Evolutionary conservation across 1,284 basidiomycete genomes (phyloP), one percentile per base, ranked within the genome.

Genomic region (Trametes polyzona): DNA sequence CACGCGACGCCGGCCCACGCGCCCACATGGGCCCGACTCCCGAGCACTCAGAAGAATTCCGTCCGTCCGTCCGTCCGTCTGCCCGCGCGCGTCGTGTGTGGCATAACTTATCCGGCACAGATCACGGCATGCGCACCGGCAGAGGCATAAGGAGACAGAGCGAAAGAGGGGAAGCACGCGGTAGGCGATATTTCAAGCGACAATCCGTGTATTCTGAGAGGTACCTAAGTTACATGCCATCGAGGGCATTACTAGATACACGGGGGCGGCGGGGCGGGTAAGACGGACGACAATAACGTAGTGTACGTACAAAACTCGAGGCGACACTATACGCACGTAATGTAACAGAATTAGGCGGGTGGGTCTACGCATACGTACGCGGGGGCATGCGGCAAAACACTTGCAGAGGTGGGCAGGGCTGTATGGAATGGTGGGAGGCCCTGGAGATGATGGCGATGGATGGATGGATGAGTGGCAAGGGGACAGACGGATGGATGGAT

Each of bases 271-370:
- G n/a, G n/a, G n/a, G n/a, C n/a, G n/a, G n/a, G n/a, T n/a, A n/a
- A n/a, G n/a, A n/a, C n/a, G 26, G 37, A 39, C 17, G 37, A 26
- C 32, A 48, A 60, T 60, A 60, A 63, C 56, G 62, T 57, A 59
- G 61, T 42, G 58, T 52, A 49, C 56, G 42, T 48, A 57, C 52
- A 55, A 36, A 50, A 23, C 48, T 19, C 29, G 40, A 37, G 35
- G 36, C 41, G 21, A 29, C 35, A 54, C 51, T 56, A 60, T 58
- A 63, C 44, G 62, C 58, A 40, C 47, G 58, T 63, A 63, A 57
- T 37, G 57, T 61, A 61, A 39, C 36, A 35, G 27, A n/a, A 63
- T 61, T 63, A 63, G 52, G 62, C 37, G 49, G 61, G 11, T 17
- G 27, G 27, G 32, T 50, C 49, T 63, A 59, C 53, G 52, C 57